phyloP scores from a whole-genome alignment of 2,329 filamentous ascomycete species.

The Ascocoryne sarcoides region DNA sequence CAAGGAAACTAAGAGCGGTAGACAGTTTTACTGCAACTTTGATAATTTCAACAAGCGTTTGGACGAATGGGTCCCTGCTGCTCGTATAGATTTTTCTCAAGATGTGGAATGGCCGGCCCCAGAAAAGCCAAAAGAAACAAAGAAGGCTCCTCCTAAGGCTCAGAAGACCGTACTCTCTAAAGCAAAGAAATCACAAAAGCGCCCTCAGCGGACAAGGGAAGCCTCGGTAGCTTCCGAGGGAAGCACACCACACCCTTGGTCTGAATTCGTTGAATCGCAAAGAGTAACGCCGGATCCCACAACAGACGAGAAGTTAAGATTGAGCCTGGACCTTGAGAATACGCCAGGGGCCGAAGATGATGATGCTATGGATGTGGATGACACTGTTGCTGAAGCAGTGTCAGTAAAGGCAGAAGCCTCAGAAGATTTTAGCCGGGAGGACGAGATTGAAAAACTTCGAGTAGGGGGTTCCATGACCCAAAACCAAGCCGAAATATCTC shows the following conservation, averaged over 20 bases:
- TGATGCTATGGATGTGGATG: slow-evolving; percentile 45
- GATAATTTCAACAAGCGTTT: slow-evolving; percentile 28
- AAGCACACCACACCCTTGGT: slow-evolving; percentile 25
- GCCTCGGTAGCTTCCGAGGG: slow-evolving; percentile 26
- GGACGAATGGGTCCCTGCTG: slow-evolving; percentile 74
- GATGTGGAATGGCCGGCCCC: slow-evolving; percentile 96
- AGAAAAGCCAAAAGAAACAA: slow-evolving; percentile 66
- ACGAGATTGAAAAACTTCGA: slow-evolving; percentile 92
- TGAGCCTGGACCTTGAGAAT: slow-evolving; percentile 22
- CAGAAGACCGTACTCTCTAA: slow-evolving; percentile 26
- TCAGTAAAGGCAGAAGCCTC: slow-evolving; percentile 28
- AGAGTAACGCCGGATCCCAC: slow-evolving; percentile 23
- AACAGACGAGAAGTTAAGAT: slow-evolving; percentile 20
- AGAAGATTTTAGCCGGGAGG: slow-evolving; percentile 61
- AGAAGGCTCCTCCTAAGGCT: slow-evolving; percentile 48
- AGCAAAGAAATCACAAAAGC: slow-evolving; percentile 35
- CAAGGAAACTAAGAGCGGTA: slow-evolving; percentile 76
- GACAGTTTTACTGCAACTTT: slow-evolving; percentile 33
- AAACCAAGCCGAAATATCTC: slow-evolving; percentile 91
- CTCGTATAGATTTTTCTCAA: slow-evolving; percentile 74
- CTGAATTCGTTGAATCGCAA: slow-evolving; percentile 24
- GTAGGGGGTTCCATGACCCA: slow-evolving; percentile 98
- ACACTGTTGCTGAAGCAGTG: slow-evolving; percentile 32
- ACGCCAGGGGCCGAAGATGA: slow-evolving; percentile 27
- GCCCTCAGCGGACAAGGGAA: slow-evolving; percentile 26